Evolutionary conservation across 2,329 filamentous ascomycete species (phyloP), one percentile per base, ranked within the genome.

Genomic region (Monosporascus sp.): DNA sequence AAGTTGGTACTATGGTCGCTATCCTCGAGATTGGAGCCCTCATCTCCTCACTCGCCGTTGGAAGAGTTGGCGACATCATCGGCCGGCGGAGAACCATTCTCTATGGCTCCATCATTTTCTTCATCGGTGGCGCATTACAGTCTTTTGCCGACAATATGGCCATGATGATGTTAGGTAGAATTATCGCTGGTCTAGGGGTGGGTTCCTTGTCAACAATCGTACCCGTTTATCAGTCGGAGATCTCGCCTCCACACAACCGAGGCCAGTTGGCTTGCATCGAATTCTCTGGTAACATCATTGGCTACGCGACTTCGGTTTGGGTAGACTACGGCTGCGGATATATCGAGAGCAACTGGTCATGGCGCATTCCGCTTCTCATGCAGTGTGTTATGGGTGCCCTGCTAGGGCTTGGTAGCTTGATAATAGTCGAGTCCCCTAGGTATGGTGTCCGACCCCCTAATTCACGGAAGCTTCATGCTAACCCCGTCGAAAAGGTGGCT

Each of bases 221-320:
- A 1, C 92, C 92, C 0, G 88, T 96, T 46, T 96, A 96, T 68
- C 91, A 96, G 68, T 93, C 91, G 45, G 92, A 96, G 69, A 96
- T 96, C 65, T 97, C 93, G 44, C 94, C 94, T 48, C 91, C 94
- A 5, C 94, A 99, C 67, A 97, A 96, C 71, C 83, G 94, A 64
- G 94, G 94, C 58, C 95, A 94, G 73, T 80, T 99, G 57, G 94
- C 93, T 24, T 97, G 94, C 70, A 97, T 99, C 61, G 94, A 99
- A 70, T 99, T 97, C 67, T 93, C 93, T 0, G 94, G 94, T 51
- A 99, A 99, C 72, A 96, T 99, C 58, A 87, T 90, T 56, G 94
- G 94, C 35, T 99, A 99, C 69, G 88, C 93, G 51, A 91, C 90
- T 50, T 97, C 93, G 62, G 93, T 97, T 22, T 99, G 94, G 94